Evolutionary conservation across 108 stramenopile species (phyloP).

Genomic region (Cyclotella choctawhatcheeana): DNA sequence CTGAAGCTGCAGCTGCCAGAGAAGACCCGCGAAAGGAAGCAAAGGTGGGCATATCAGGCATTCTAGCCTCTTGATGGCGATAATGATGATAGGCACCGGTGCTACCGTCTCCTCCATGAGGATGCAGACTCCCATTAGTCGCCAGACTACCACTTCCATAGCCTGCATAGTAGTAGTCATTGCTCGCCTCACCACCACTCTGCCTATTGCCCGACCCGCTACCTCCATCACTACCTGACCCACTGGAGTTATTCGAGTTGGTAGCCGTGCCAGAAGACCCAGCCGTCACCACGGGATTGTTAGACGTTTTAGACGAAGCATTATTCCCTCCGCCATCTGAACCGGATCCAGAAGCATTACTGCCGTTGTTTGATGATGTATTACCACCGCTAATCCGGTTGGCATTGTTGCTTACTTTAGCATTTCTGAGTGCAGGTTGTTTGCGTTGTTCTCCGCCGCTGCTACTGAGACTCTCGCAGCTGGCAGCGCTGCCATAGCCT

Average conservation of each 20-base stretch:
- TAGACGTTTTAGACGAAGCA: slow-evolving; percentile 14
- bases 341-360: slow-evolving; percentile 1
- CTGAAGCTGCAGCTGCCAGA: slow-evolving; percentile 21
- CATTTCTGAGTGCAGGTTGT: not conserved
- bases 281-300: slow-evolving; percentile 16
- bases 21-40: slow-evolving; percentile 32
- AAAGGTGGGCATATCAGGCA: slow-evolving; percentile 20
- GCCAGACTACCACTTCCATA: slow-evolving; percentile 33
- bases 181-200: slow-evolving; percentile 28
- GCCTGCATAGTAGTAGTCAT: slow-evolving; percentile 42
- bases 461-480: slow-evolving; percentile 20
- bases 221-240: slow-evolving; percentile 32
- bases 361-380: slow-evolving; percentile 1
- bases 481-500: not conserved
- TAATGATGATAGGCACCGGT: not conserved
- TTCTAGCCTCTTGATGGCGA: not conserved
- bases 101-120: too few relatives aligned
- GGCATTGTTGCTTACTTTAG: not conserved
- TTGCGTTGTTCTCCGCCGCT: not conserved
- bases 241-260: slow-evolving; percentile 28
- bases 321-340: slow-evolving; percentile 9
- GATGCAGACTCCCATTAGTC: slow-evolving; percentile 3
- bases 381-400: slow-evolving; percentile 1
- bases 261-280: slow-evolving; percentile 12
- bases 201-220: slow-evolving; percentile 23